Evolutionary conservation across 257 asterid genomes (phyloP).

Genomic region (Mitragyna speciosa): DNA sequence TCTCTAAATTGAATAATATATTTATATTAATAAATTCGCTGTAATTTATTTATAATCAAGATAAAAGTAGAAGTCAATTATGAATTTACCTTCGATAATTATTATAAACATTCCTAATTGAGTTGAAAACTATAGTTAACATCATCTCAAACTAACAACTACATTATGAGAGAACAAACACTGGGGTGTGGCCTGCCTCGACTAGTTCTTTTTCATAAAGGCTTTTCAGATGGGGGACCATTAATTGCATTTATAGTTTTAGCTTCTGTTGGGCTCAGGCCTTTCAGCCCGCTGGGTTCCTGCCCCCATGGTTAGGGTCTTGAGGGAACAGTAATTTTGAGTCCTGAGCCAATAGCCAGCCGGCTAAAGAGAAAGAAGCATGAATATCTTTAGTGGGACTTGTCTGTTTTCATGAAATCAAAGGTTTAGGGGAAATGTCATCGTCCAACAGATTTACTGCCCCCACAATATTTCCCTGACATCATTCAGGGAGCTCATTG

Average conservation of each 20-base stretch:
- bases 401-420: not conserved
- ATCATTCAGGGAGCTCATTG: not conserved
- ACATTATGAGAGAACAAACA: no score
- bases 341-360: not conserved
- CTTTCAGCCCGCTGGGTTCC: not conserved
- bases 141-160: no score
- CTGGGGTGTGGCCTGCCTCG: no score
- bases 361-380: slow-evolving; percentile 1
- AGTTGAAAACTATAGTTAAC: no score
- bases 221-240: not conserved
- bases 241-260: not conserved
- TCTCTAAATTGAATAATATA: no score
- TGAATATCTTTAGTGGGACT: slow-evolving; percentile 22
- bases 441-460: not conserved
- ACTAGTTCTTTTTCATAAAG: not conserved
- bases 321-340: not conserved
- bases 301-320: not conserved
- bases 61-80: no score
- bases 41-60: no score
- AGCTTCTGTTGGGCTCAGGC: not conserved
- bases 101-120: no score
- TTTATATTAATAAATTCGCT: no score
- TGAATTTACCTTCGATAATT: no score
- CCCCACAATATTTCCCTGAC: slow-evolving; percentile 2
- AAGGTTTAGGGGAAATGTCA: not conserved